Percentiles rank a stretch among this genome's conserved stretches.
Evolutionary conservation across 164 flowering plant species (phyloP).

Genomic region (Paratinospora sagittata): DNA sequence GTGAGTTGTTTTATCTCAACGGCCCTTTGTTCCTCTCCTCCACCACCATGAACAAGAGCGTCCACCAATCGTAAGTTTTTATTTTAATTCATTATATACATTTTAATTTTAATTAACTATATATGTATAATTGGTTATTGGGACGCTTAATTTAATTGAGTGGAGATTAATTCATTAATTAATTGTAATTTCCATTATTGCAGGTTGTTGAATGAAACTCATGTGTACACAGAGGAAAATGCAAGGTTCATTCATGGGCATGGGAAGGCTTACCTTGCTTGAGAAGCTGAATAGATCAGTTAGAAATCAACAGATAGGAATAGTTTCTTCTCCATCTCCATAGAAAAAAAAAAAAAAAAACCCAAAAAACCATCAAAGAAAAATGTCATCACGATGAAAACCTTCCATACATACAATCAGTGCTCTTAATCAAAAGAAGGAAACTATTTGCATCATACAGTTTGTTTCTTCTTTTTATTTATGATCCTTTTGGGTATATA

Average conservation of each 20-base stretch:
- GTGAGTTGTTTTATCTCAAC: constrained; percentile 56
- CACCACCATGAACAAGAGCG: constrained; percentile 60
- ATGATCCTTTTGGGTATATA: too few relatives aligned
- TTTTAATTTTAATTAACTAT: background rate
- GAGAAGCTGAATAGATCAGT: constrained; percentile 11
- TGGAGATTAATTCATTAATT: background rate
- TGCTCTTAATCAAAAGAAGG: constrained; percentile 1
- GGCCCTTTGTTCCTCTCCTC: constrained; percentile 61
- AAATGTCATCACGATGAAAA: background rate
- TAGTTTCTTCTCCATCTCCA: background rate
- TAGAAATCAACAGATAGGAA: background rate
- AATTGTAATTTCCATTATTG: background rate
- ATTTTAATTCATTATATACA: background rate
- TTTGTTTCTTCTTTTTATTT: too few relatives aligned
- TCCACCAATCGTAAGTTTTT: constrained; percentile 47
- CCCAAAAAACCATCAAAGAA: background rate
- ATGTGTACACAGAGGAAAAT: constrained; percentile 74
- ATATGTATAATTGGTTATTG: background rate
- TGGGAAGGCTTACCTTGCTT: constrained; percentile 44
- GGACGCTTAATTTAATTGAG: background rate
- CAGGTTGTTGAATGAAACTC: constrained; percentile 79
- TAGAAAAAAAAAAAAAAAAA: background rate
- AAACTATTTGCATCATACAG: too few relatives aligned
- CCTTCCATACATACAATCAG: background rate
- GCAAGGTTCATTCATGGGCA: constrained; percentile 80